These are phyloP conservation scores for Sclerotinia subarctica DNA, from an alignment of 2,329 filamentous ascomycete species.

Conservation along the genomic window DNA sequence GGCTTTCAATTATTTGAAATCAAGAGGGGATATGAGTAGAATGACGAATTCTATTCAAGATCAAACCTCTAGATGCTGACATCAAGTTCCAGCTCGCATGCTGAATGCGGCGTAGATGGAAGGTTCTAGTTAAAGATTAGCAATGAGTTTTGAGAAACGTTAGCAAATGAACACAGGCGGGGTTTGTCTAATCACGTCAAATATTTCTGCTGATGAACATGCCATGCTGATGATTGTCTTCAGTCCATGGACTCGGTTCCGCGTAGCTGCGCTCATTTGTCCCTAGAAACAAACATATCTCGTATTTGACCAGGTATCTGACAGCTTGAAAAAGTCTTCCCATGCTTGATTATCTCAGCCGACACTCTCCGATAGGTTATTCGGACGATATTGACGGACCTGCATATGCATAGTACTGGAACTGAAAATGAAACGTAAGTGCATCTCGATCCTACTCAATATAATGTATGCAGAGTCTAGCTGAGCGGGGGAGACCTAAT, in stretches of 20 bases:
- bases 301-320: conserved; percentile 5
- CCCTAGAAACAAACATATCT: background rate
- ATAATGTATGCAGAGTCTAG: background rate
- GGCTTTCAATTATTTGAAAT: background rate
- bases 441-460: conserved; percentile 11
- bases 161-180: background rate
- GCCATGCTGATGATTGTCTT: conserved; percentile 1
- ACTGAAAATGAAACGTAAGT: conserved; percentile 12
- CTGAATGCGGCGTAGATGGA: background rate
- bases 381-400: conserved; percentile 10
- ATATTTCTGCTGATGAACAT: background rate
- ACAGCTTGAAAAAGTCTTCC: background rate
- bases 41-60: background rate
- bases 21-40: background rate
- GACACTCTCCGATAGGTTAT: conserved; percentile 4
- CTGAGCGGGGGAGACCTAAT: background rate
- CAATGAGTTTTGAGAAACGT: background rate
- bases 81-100: background rate
- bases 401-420: conserved; percentile 5
- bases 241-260: conserved; percentile 15
- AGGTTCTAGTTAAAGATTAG: background rate
- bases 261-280: background rate
- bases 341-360: background rate
- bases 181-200: background rate
- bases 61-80: background rate